phyloP scores from a whole-genome alignment of 352 stramenopile genomes.

The Globisporangium spiculum region DNA sequence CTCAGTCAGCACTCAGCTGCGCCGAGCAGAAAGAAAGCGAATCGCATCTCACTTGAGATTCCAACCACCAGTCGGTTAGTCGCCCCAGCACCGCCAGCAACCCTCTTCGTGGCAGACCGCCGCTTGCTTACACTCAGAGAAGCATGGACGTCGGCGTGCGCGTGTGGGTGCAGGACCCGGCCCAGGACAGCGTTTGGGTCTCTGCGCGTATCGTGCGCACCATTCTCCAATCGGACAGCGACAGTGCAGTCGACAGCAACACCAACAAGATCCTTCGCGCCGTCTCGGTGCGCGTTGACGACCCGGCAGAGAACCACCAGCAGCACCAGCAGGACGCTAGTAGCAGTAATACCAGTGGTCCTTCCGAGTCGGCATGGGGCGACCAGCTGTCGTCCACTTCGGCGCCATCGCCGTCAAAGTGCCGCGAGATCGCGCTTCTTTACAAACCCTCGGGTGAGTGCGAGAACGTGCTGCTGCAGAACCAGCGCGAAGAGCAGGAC shows the following conservation, averaged over 20 bases:
- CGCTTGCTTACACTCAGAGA: too few relatives aligned
- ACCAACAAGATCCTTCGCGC: background rate
- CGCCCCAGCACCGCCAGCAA: background rate
- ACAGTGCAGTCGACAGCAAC: background rate
- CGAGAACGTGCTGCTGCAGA: conserved; percentile 68
- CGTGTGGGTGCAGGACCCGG: conserved; percentile 66
- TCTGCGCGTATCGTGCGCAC: conserved; percentile 39
- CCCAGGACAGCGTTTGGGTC: conserved; percentile 57
- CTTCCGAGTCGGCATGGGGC: background rate
- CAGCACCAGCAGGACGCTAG: background rate
- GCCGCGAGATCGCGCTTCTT: conserved; percentile 35
- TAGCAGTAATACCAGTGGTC: background rate
- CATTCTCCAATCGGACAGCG: background rate
- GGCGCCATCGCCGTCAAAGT: conserved; percentile 15
- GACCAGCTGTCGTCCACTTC: conserved; percentile 9
- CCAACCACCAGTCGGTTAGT: conserved; percentile 1
- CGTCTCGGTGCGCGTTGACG: conserved; percentile 10
- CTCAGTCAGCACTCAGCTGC: background rate
- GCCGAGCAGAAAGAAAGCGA: background rate
- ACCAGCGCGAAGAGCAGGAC: conserved; percentile 59
- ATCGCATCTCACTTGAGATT: conserved; percentile 3
- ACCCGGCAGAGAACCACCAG: background rate
- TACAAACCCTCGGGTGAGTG: conserved; percentile 44
- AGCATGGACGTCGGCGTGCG: conserved; percentile 70
- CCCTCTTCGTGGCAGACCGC: background rate